These are phyloP conservation scores for Diplocarpon rosae DNA, from an alignment of 2,329 filamentous ascomycete species.

Conservation along the genomic window DNA sequence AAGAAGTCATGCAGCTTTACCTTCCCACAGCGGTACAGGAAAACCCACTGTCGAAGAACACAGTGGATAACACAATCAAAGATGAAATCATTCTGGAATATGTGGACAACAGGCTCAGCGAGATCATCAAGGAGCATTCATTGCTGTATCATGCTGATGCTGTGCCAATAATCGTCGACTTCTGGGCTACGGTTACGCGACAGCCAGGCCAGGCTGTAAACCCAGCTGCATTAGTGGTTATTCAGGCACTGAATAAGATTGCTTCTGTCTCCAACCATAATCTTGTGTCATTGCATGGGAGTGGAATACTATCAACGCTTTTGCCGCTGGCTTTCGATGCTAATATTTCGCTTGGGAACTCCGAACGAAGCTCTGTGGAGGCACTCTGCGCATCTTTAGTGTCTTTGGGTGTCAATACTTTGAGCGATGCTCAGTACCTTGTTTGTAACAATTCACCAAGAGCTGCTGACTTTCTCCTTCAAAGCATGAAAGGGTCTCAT, in stretches of 20 bases:
- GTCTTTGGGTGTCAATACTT: constrained; percentile 62
- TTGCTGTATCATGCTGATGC: constrained; percentile 51
- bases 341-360: constrained; percentile 38
- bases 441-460: constrained; percentile 40
- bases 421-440: constrained; percentile 77
- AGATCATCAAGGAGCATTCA: constrained; percentile 40
- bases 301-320: constrained; percentile 57
- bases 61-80: neutral
- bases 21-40: constrained; percentile 16
- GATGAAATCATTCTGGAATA: constrained; percentile 21
- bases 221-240: constrained; percentile 50
- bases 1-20: constrained; percentile 31
- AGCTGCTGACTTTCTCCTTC: constrained; percentile 59
- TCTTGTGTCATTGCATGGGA: constrained; percentile 58
- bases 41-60: neutral
- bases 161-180: constrained; percentile 48
- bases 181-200: constrained; percentile 52
- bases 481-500: constrained; percentile 62
- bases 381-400: constrained; percentile 60
- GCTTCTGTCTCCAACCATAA: constrained; percentile 62
- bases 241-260: constrained; percentile 30
- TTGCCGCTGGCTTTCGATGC: constrained; percentile 48
- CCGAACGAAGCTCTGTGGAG: constrained; percentile 49
- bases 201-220: constrained; percentile 34
- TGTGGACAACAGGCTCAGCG: constrained; percentile 32